Evolutionary conservation across 352 stramenopile genomes (phyloP).

Genomic region (Phytophthora aleatoria): DNA sequence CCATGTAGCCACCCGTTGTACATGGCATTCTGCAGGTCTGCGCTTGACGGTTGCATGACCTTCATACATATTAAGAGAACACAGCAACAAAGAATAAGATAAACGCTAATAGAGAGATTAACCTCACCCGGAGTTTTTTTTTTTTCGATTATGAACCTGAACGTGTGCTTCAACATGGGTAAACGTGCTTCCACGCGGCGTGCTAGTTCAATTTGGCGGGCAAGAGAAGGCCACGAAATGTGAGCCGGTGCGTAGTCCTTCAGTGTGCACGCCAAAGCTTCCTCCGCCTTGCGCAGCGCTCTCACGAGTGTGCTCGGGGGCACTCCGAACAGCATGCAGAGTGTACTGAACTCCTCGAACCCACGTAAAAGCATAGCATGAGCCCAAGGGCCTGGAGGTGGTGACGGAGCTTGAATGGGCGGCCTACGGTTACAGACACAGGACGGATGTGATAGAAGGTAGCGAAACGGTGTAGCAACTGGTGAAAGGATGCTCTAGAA

Average conservation of each 20-base stretch:
- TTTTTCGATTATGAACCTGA: constrained; percentile 18
- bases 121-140: too few species aligned
- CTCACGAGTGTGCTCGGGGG: not conserved
- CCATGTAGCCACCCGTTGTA: too few species aligned
- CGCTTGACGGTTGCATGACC: too few species aligned
- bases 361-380: not conserved
- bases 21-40: too few species aligned
- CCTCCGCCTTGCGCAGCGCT: too few species aligned
- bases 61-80: too few species aligned
- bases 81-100: too few species aligned
- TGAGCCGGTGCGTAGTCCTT: not conserved
- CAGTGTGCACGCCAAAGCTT: not conserved
- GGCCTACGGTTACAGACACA: not conserved
- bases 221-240: constrained; percentile 10
- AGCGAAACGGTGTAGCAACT: not conserved
- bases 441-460: not conserved
- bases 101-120: too few species aligned
- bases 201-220: not conserved
- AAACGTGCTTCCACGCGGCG: constrained; percentile 33
- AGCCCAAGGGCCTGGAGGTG: not conserved
- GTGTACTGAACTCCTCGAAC: not conserved
- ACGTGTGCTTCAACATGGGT: constrained; percentile 22
- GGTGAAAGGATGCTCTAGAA: not conserved
- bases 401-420: constrained; percentile 3
- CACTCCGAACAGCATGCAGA: constrained; percentile 8